These are phyloP conservation scores for Schwanniomyces vanrijiae DNA, from an alignment of 805 yeast species.

Conservation along the genomic window DNA sequence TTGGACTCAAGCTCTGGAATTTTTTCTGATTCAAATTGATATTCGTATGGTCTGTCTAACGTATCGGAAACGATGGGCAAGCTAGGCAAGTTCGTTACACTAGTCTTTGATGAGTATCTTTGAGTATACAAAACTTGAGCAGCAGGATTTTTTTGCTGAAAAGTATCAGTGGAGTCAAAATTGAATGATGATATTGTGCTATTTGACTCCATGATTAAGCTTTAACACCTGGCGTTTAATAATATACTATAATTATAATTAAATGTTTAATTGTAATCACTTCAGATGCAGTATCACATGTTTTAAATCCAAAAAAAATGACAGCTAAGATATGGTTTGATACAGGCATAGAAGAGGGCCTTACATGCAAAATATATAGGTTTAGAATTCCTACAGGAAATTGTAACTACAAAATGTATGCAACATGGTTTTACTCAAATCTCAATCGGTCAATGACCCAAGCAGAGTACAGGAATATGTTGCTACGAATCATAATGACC, in stretches of 20 bases:
- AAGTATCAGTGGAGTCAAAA: not conserved
- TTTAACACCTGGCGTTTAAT: not conserved
- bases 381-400: not conserved
- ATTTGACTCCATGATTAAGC: not conserved
- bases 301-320: not conserved
- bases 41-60: not conserved
- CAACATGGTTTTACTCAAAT: constrained; percentile 99
- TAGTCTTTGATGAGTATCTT: constrained; percentile 15
- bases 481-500: constrained; percentile 69
- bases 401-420: constrained; percentile 52
- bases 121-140: not conserved
- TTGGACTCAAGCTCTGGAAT: not conserved
- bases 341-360: no score
- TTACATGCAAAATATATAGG: not conserved
- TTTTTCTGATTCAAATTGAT: not conserved
- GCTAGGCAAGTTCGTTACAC: constrained; percentile 21
- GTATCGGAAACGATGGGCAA: constrained; percentile 11
- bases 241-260: not conserved
- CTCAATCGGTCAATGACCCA: constrained; percentile 87
- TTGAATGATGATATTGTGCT: not conserved
- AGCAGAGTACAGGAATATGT: constrained; percentile 99
- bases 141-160: not conserved
- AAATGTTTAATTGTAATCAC: not conserved
- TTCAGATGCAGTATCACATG: not conserved
- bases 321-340: not conserved